A percentile compares a stretch with the other conserved stretches of the same genome.
phyloP scores from a whole-genome alignment of 768 basidiomycete species.

The Naganishia friedmannii region DNA sequence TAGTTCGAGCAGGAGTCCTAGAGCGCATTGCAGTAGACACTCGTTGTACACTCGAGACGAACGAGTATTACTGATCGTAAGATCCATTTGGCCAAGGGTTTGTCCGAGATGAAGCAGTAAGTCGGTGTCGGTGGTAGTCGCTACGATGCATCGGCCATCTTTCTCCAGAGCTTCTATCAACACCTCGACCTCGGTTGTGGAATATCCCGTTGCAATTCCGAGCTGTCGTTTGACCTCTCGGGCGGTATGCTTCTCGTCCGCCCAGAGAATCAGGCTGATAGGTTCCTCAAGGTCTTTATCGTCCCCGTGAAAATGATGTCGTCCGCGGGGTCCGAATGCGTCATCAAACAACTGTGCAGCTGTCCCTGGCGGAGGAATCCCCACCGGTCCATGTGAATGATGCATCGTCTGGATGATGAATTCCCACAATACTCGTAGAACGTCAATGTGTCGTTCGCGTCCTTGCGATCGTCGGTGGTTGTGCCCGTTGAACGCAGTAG shows the following conservation, averaged over 20 bases:
- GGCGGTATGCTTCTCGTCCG: constrained; percentile 94
- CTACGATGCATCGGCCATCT: constrained; percentile 72
- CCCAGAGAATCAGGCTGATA: constrained; percentile 70
- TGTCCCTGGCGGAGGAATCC: constrained; percentile 55
- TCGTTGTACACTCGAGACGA: constrained; percentile 16
- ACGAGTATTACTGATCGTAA: constrained; percentile 64
- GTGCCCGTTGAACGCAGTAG: constrained; percentile 25
- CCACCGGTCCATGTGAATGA: constrained; percentile 55
- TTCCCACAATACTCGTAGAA: constrained; percentile 64
- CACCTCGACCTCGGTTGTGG: constrained; percentile 35
- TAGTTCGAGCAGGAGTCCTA: constrained; percentile 9
- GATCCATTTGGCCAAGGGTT: constrained; percentile 77
- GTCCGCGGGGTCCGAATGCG: constrained; percentile 16
- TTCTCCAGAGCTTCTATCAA: constrained; percentile 43
- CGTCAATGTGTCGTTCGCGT: neutral
- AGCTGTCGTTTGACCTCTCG: constrained; percentile 67
- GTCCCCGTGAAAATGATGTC: neutral
- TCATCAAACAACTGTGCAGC: constrained; percentile 64
- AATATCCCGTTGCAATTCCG: constrained; percentile 41
- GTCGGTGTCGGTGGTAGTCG: constrained; percentile 61
- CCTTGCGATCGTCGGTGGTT: constrained; percentile 31
- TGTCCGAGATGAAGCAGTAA: constrained; percentile 73
- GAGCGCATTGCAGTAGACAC: neutral
- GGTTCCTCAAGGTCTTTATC: constrained; percentile 8
- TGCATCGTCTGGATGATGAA: constrained; percentile 69